These are phyloP conservation scores for Flaveria bidentis DNA, from an alignment of 129 eudicot genomes.

Conservation along the genomic window DNA sequence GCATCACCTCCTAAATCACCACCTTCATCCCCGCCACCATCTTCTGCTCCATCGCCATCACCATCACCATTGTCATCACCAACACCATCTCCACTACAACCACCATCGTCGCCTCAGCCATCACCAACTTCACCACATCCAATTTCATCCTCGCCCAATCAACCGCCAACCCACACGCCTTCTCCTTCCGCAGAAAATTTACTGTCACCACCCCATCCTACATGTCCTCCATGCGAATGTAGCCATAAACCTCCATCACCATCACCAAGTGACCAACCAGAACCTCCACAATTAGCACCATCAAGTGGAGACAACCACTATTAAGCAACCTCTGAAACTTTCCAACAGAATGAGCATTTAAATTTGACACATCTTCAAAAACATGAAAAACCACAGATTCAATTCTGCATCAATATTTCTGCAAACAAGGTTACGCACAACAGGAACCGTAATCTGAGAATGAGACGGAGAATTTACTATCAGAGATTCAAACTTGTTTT, in stretches of 20 bases:
- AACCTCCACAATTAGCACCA: constrained; percentile 15
- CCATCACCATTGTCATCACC: neutral
- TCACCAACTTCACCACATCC: constrained; percentile 24
- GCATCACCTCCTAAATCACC: neutral
- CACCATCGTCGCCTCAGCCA: neutral
- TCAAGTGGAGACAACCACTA: constrained; percentile 10
- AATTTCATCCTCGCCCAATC: constrained; percentile 13
- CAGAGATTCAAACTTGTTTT: neutral
- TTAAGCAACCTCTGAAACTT: constrained; percentile 1
- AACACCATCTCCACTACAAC: constrained; percentile 14
- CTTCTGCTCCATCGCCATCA: constrained; percentile 15
- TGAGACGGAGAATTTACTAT: constrained; percentile 15
- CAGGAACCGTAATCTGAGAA: constrained; percentile 18
- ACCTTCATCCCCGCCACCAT: constrained; percentile 11
- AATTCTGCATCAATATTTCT: too few relatives aligned
- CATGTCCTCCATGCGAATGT: constrained; percentile 36
- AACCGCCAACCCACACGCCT: neutral
- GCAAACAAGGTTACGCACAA: too few relatives aligned
- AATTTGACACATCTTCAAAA: neutral
- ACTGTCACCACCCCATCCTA: constrained; percentile 1
- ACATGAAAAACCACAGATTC: too few relatives aligned
- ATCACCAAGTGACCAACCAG: constrained; percentile 20
- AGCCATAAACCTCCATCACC: constrained; percentile 6
- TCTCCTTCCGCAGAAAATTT: neutral
- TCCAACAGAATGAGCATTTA: neutral